Base-by-base conservation (phyloP, 2,329 filamentous ascomycete species). In the Teratosphaeriaceae sp. region DNA sequence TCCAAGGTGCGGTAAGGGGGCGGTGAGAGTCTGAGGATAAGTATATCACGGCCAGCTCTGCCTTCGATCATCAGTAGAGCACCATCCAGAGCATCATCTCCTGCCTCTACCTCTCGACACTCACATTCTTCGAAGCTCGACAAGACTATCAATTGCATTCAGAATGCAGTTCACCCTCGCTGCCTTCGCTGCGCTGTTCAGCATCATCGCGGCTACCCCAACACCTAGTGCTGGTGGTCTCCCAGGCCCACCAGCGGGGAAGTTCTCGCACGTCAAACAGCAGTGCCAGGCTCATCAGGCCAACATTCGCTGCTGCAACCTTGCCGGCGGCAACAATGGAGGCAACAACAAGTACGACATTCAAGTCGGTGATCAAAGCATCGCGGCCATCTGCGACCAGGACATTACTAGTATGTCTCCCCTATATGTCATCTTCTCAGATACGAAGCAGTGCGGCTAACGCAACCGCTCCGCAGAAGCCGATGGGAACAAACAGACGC, bases 231-330 rank as follows among this genome's bases (percentile, higher is more conserved):
- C n/a, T n/a, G n/a, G n/a, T n/a, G n/a, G n/a, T n/a, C n/a, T n/a
- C n/a, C n/a, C n/a, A n/a, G n/a, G n/a, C n/a, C n/a, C 24, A 13
- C 24, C 24, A 26, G 24, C 24, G 24, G 24, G 24, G 7, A 26
- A 26, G 24, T 26, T 26, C 24, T 26, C 24, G 24, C 24, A 26
- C 24, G 24, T 26, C 24, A 26, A 26, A 13, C 24, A 26, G 24
- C 24, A 26, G 24, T 26, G 24, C 13, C 24, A 26, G 24, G 24
- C 24, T 26, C 24, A 26, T 13, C 27, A 30, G 27, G 27, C 27
- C 27, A 30, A 30, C 27, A 30, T 30, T 30, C 27, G 27, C 27
- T 30, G 27, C 27, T 30, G 27, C 27, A 30, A 30, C 27, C 27
- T 30, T 30, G 27, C 27, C 27, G 27, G 27, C 27, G 27, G 27